These are phyloP conservation scores for Backusella mclennaniae DNA, from an alignment of 192 early-diverging fungal species.

Conservation along the genomic window DNA sequence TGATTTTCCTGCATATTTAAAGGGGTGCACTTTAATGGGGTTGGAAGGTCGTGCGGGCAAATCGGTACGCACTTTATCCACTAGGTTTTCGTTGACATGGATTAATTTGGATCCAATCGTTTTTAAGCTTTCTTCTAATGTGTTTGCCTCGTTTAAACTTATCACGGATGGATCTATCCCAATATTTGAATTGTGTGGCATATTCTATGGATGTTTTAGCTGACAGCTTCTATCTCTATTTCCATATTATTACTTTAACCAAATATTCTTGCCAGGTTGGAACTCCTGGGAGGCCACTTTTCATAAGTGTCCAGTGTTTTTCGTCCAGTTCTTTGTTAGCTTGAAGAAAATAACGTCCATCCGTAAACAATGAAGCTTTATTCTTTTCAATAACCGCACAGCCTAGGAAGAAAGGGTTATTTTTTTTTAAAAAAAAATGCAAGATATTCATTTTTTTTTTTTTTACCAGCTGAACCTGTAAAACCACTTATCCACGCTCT, in stretches of 20 bases:
- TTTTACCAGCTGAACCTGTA: slow-evolving; percentile 84
- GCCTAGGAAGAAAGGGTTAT: slow-evolving; percentile 34
- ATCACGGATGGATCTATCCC: slow-evolving; percentile 91
- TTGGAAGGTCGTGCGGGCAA: slow-evolving; percentile 70
- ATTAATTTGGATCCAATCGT: slow-evolving; percentile 61
- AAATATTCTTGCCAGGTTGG: slow-evolving; percentile 90
- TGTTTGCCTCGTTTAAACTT: slow-evolving; percentile 59
- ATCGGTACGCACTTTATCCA: slow-evolving; percentile 80
- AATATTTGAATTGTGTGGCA: slow-evolving; percentile 70
- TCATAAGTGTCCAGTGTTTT: slow-evolving; percentile 88
- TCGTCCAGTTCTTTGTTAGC: slow-evolving; percentile 83
- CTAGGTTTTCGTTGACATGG: slow-evolving; percentile 69
- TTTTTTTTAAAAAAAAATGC: too few species aligned
- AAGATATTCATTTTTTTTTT: background rate
- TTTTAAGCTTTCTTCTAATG: slow-evolving; percentile 39
- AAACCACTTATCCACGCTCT: slow-evolving; percentile 90
- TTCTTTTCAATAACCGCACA: slow-evolving; percentile 80
- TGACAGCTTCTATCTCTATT: background rate
- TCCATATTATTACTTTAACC: slow-evolving; percentile 42
- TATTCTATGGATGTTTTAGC: slow-evolving; percentile 35
- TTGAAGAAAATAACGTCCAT: slow-evolving; percentile 96
- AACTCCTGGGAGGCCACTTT: slow-evolving; percentile 79
- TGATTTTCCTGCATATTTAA: slow-evolving; percentile 50
- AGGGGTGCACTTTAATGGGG: slow-evolving; percentile 54
- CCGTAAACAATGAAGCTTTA: slow-evolving; percentile 87